phyloP scores from a whole-genome alignment of 371 early-diverging fungal species.

The Cokeromyces recurvatus region DNA sequence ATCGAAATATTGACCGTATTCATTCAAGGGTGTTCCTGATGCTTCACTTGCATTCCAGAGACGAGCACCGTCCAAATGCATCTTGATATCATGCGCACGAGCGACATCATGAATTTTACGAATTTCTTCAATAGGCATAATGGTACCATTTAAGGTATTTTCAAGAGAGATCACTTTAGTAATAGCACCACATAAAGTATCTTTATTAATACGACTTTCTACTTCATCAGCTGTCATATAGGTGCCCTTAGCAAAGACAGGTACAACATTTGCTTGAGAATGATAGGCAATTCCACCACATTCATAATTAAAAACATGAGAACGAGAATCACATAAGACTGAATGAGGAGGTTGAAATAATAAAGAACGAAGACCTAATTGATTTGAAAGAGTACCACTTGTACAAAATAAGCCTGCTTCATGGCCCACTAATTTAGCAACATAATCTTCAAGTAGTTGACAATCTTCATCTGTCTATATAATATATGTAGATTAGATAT shows the following conservation, averaged over 20 bases:
- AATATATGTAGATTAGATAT: too few species aligned
- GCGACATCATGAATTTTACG: conserved; percentile 58
- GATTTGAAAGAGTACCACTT: conserved; percentile 83
- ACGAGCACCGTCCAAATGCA: conserved; percentile 90
- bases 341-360: conserved; percentile 76
- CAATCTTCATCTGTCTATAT: conserved; percentile 17
- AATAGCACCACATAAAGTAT: conserved; percentile 52
- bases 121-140: conserved; percentile 76
- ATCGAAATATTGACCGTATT: conserved; percentile 74
- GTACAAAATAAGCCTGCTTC: conserved; percentile 80
- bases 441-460: conserved; percentile 59
- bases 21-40: conserved; percentile 60
- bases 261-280: conserved; percentile 67
- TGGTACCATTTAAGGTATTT: conserved; percentile 82
- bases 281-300: conserved; percentile 82
- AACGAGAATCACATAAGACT: conserved; percentile 70
- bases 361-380: conserved; percentile 74
- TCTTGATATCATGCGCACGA: conserved; percentile 40
- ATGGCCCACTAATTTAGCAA: conserved; percentile 72
- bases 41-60: conserved; percentile 85
- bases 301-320: conserved; percentile 80
- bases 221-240: conserved; percentile 72
- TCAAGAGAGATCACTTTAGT: conserved; percentile 80
- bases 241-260: conserved; percentile 56
- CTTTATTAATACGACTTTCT: conserved; percentile 27